A percentile compares a stretch with the other conserved stretches of the same genome.
Evolutionary conservation across 1,284 basidiomycete genomes (phyloP).

Genomic region (Mrakiaceae sp.): DNA sequence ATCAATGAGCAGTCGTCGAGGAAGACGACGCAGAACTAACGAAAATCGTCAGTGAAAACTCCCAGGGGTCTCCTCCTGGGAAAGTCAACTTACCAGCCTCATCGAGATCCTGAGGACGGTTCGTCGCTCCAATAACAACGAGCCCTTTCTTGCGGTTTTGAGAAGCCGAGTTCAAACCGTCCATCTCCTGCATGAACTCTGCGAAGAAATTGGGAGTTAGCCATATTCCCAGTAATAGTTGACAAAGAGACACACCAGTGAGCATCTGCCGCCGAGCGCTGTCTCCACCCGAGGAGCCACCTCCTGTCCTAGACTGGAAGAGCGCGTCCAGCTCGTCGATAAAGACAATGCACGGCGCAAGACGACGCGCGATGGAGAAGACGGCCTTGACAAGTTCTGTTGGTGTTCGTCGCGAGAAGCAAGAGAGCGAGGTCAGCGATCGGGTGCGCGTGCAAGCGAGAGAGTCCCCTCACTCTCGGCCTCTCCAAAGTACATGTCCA

Average conservation of each 20-base stretch:
- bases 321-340: slow-evolving; percentile 92
- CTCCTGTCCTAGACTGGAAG: slow-evolving; percentile 74
- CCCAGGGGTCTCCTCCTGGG: neutral
- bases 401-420: neutral
- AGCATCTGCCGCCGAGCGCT: slow-evolving; percentile 57
- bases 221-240: too few species aligned
- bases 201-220: slow-evolving; percentile 41
- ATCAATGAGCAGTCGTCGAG: slow-evolving; percentile 70
- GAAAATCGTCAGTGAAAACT: neutral
- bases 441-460: neutral
- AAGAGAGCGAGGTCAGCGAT: neutral
- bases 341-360: slow-evolving; percentile 90
- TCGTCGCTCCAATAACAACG: slow-evolving; percentile 90
- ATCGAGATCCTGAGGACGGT: slow-evolving; percentile 72
- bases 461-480: slow-evolving; percentile 53
- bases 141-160: slow-evolving; percentile 68
- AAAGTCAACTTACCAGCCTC: slow-evolving; percentile 41
- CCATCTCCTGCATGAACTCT: slow-evolving; percentile 99
- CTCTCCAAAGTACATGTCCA: slow-evolving; percentile 78
- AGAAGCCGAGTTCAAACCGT: slow-evolving; percentile 56
- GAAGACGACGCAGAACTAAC: slow-evolving; percentile 63
- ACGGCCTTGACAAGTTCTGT: slow-evolving; percentile 55
- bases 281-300: slow-evolving; percentile 58
- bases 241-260: slow-evolving; percentile 21
- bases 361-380: slow-evolving; percentile 72